phyloP scores from a whole-genome alignment of 768 basidiomycete species.

The Termitomyces sp. region DNA sequence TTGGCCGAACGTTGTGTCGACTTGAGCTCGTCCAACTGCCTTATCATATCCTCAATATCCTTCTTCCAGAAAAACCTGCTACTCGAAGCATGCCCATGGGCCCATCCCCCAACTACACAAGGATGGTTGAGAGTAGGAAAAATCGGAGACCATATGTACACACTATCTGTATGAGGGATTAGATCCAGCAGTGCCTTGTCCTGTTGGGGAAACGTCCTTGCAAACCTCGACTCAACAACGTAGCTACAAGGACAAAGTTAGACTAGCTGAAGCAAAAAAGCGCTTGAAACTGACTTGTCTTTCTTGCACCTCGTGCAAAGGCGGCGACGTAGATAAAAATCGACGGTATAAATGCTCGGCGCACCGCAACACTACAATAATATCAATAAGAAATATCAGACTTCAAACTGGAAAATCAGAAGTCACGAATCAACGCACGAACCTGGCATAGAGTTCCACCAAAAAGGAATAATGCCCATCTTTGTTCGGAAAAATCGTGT shows the following conservation, averaged over 20 bases:
- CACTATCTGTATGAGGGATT: slow-evolving; percentile 29
- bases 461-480: slow-evolving; percentile 26
- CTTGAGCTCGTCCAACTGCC: slow-evolving; percentile 14
- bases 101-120: slow-evolving; percentile 25
- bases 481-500: slow-evolving; percentile 19
- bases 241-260: slow-evolving; percentile 18
- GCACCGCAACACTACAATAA: slow-evolving; percentile 16
- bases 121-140: not conserved
- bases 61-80: slow-evolving; percentile 31
- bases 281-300: slow-evolving; percentile 17
- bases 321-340: slow-evolving; percentile 23
- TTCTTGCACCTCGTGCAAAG: slow-evolving; percentile 25
- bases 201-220: slow-evolving; percentile 21
- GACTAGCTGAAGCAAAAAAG: not conserved
- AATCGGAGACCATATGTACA: not conserved
- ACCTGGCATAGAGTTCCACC: slow-evolving; percentile 22
- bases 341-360: slow-evolving; percentile 15
- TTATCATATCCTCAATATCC: slow-evolving; percentile 25
- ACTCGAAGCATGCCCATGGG: slow-evolving; percentile 19
- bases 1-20: slow-evolving; percentile 14
- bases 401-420: not conserved
- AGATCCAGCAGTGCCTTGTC: slow-evolving; percentile 23
- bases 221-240: slow-evolving; percentile 22
- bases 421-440: not conserved
- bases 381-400: not conserved